Evolutionary conservation across 2,329 filamentous ascomycete genomes (phyloP).

Genomic region (Rhinocladiella mackenziei): DNA sequence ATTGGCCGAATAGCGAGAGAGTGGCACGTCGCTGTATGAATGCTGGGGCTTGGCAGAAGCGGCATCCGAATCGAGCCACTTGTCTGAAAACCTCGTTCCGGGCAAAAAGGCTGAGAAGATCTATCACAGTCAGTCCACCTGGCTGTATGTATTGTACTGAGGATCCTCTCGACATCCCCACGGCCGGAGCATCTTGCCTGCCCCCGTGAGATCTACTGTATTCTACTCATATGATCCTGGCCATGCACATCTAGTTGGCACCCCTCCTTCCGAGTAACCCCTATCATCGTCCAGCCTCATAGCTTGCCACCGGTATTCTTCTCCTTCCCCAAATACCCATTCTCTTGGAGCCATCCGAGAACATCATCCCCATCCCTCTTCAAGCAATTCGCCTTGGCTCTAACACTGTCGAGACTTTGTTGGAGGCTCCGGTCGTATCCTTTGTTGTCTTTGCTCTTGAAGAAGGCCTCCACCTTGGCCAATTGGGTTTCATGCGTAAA

Average conservation of each 20-base stretch:
- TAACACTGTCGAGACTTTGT: constrained; percentile 82
- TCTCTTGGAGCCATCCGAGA: constrained; percentile 64
- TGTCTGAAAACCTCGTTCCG: too few species aligned
- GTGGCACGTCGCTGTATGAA: too few species aligned
- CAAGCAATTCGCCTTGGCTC: constrained; percentile 79
- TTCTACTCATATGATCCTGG: neutral
- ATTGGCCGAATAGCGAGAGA: too few species aligned
- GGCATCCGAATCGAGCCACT: constrained; percentile 21
- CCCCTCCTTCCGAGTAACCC: neutral
- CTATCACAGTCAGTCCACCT: neutral
- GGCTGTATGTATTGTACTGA: too few species aligned
- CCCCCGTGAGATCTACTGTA: neutral
- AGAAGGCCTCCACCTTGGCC: constrained; percentile 73
- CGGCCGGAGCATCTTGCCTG: neutral
- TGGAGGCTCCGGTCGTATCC: constrained; percentile 82
- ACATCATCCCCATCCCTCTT: constrained; percentile 73
- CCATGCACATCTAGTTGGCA: too few species aligned
- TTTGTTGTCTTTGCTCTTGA: constrained; percentile 74
- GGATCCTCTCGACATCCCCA: neutral
- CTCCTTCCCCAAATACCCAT: constrained; percentile 49
- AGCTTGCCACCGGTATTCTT: constrained; percentile 13
- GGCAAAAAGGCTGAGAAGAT: too few species aligned
- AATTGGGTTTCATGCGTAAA: constrained; percentile 76
- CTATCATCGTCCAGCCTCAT: neutral
- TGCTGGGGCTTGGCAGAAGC: too few species aligned